Base-by-base conservation (phyloP, 108 stramenopile species). In the Cyclotella baltica region DNA sequence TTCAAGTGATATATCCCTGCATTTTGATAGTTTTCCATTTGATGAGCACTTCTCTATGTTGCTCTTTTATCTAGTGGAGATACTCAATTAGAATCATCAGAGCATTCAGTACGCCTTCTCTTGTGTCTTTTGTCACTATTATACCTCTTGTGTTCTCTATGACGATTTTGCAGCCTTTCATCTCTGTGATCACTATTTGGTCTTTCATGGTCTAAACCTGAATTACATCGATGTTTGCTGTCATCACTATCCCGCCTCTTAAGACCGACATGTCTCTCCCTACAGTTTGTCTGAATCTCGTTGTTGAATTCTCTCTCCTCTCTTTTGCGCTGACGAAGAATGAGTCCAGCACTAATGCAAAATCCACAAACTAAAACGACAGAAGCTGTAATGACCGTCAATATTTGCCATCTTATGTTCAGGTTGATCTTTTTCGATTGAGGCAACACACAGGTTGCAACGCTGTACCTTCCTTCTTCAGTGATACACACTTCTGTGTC, bases 381-480 rank as follows among this genome's bases (percentile, higher is more conserved):
- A 10, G 23, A 15, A 13, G 22, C 63, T 64, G 25, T 3, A 2
- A 20, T 27, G 3, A 43, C 43, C 0, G 38, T 38, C 4, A 9
- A 8, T 8, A 64, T 38, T 38, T 43, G 36, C 63, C 63, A 64
- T 0, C n/a, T n/a, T n/a, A 15, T 4, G 15, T 37, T n/a, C 63
- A 64, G 20, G 28, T 27, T 16, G 16, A 18, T 18, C 34, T 16
- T 0, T 34, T 35, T 35, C 16, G 30, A 20, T 38, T 6, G 63
- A 27, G 23, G 4, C 22, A 22, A 1, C 15, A 43, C 29, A 27
- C 63, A 64, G 2, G 63, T 9, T 27, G 23, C 63, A 1, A 23
- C 11, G 25, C 63, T 64, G 38, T 64, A 64, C 20, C 37, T 29
- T 38, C 63, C 63, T 6, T 64, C 38, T 0, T 43, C 63, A 23